Percentiles rank a stretch among this genome's conserved stretches.
phyloP scores from a whole-genome alignment of 495 filamentous ascomycete species.

The Sordaria brevicollis region DNA sequence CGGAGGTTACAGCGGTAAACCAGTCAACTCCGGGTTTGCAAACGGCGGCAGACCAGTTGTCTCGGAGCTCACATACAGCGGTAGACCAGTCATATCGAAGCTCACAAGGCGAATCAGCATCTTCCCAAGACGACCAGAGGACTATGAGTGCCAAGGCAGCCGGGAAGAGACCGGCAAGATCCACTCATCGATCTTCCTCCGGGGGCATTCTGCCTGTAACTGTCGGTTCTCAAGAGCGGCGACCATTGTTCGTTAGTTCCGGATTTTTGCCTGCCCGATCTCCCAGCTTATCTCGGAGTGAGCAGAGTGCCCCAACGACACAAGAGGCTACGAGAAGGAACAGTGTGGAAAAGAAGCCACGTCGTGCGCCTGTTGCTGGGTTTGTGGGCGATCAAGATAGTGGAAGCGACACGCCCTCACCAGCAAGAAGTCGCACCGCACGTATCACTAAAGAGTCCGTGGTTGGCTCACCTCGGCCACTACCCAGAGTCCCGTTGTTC shows the following conservation, averaged over 20 bases:
- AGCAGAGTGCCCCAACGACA: conserved; percentile 6
- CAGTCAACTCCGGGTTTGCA: too few species aligned
- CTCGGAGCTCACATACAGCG: conserved; percentile 1
- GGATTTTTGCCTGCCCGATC: neutral
- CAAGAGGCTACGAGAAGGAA: conserved; percentile 8
- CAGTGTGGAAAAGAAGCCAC: conserved; percentile 4
- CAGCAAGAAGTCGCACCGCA: conserved; percentile 24
- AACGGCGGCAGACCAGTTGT: neutral
- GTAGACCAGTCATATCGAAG: neutral
- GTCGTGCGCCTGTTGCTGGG: conserved; percentile 14
- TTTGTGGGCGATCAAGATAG: conserved; percentile 11
- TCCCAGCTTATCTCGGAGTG: neutral
- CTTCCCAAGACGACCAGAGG: conserved; percentile 4
- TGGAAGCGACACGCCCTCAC: conserved; percentile 8
- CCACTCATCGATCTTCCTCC: conserved; percentile 2
- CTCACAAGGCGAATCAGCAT: conserved; percentile 1
- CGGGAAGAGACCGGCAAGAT: conserved; percentile 24
- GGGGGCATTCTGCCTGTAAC: conserved; percentile 6
- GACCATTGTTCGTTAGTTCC: neutral
- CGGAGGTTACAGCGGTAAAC: neutral
- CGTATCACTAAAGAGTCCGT: conserved; percentile 3
- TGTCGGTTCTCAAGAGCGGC: conserved; percentile 3
- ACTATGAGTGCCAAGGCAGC: conserved; percentile 24
- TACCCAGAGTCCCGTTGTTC: neutral
- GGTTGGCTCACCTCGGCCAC: conserved; percentile 1